Percentiles rank a stretch among this genome's conserved stretches.
phyloP scores from a whole-genome alignment of 1,139 yeast species.

The Lodderomyces beijingensis region DNA sequence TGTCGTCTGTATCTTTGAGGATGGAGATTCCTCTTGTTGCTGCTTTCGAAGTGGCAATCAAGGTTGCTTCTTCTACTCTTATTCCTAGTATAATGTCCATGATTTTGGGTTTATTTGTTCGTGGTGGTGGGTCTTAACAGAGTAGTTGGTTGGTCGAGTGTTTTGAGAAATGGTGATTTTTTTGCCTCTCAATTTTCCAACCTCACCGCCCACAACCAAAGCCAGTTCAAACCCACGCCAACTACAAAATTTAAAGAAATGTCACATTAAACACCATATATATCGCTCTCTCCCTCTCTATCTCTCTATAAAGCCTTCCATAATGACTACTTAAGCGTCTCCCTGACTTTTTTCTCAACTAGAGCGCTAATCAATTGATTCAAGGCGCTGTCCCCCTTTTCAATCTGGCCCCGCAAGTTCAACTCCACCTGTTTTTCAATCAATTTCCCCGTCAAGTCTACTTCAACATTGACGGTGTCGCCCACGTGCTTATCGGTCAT shows the following conservation, averaged over 20 bases:
- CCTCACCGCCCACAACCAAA: too few species aligned
- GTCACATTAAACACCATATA: too few species aligned
- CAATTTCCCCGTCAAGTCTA: slow-evolving; percentile 87
- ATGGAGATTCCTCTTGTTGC: slow-evolving; percentile 92
- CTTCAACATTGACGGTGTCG: slow-evolving; percentile 80
- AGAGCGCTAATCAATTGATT: slow-evolving; percentile 42
- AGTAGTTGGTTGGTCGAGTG: neutral
- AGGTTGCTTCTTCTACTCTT: slow-evolving; percentile 72
- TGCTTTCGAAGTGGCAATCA: slow-evolving; percentile 90
- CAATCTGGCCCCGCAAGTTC: slow-evolving; percentile 52
- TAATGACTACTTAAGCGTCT: slow-evolving; percentile 8
- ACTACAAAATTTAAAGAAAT: too few species aligned
- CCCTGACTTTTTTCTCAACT: slow-evolving; percentile 46
- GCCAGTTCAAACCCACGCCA: too few species aligned
- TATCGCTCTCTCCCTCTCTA: too few species aligned
- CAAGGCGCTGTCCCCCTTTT: slow-evolving; percentile 36
- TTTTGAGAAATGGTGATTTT: slow-evolving; percentile 6
- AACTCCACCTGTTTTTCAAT: slow-evolving; percentile 78
- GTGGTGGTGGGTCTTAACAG: too few species aligned
- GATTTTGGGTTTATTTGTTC: slow-evolving; percentile 1
- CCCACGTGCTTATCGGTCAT: slow-evolving; percentile 63
- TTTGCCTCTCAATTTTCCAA: slow-evolving; percentile 7
- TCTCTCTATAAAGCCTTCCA: too few species aligned
- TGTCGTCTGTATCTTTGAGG: slow-evolving; percentile 81
- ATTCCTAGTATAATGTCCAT: slow-evolving; percentile 94